Conservation (phyloP, 1,284 basidiomycete genomes). For the Ceratobasidium sp. region DNA sequence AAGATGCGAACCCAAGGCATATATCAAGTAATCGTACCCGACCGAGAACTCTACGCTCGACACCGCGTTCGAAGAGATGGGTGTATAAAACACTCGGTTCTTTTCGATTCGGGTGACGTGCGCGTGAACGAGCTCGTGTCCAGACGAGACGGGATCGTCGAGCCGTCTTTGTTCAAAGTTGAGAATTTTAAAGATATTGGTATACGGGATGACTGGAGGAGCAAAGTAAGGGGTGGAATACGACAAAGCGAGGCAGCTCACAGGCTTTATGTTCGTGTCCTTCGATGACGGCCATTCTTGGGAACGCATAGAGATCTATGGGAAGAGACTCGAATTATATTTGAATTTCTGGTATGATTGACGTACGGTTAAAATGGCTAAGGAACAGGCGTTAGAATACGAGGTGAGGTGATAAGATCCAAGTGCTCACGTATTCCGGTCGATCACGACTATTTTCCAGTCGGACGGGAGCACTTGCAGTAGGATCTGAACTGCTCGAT, state of each 20-base stretch:
- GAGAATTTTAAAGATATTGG: constrained; percentile 59
- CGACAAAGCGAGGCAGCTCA: constrained; percentile 50
- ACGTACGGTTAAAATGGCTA: constrained; percentile 65
- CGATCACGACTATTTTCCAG: constrained; percentile 78
- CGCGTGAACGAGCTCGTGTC: constrained; percentile 62
- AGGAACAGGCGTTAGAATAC: constrained; percentile 15
- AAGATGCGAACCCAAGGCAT: constrained; percentile 58
- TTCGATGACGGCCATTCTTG: constrained; percentile 60
- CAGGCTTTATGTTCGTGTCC: constrained; percentile 63
- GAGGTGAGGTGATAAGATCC: background rate
- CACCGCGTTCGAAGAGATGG: background rate
- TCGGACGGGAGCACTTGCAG: constrained; percentile 67
- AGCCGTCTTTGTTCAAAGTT: constrained; percentile 42
- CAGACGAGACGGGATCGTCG: constrained; percentile 44
- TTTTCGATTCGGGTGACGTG: constrained; percentile 62
- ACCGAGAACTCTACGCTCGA: constrained; percentile 46
- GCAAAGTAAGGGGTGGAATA: background rate
- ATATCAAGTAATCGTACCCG: constrained; percentile 60
- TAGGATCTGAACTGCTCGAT: constrained; percentile 69
- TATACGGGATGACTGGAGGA: constrained; percentile 72
- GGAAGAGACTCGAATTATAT: constrained; percentile 16
- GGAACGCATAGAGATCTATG: constrained; percentile 60
- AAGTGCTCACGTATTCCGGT: constrained; percentile 70
- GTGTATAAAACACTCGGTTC: constrained; percentile 53
- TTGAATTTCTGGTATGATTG: constrained; percentile 2